These are phyloP conservation scores for Furcasterigmium sp. DNA, from an alignment of 2,329 filamentous ascomycete species.

Conservation along the genomic window DNA sequence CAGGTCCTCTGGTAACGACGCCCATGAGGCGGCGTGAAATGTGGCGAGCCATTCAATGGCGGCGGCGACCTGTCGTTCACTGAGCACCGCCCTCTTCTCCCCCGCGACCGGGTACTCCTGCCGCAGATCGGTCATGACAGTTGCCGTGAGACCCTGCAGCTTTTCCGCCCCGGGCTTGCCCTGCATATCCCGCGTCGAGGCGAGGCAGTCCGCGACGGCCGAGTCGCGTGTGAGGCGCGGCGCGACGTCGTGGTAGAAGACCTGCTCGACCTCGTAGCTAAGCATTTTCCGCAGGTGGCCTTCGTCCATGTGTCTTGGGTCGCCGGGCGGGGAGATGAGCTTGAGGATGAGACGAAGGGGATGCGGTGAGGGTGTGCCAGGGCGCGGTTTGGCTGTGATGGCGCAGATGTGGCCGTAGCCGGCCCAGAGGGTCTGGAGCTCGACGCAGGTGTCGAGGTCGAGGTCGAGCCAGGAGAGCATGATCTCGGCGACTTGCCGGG, in stretches of 20 bases:
- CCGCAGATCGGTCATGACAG: slow-evolving; percentile 52
- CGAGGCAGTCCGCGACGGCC: slow-evolving; percentile 45
- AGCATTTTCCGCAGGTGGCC: slow-evolving; percentile 61
- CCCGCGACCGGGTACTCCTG: slow-evolving; percentile 49
- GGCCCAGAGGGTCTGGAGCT: slow-evolving; percentile 43
- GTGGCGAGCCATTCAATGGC: slow-evolving; percentile 57
- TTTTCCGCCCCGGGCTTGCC: slow-evolving; percentile 21
- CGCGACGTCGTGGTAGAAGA: slow-evolving; percentile 56
- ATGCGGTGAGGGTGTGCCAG: slow-evolving; percentile 18
- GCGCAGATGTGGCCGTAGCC: slow-evolving; percentile 53
- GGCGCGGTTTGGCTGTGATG: slow-evolving; percentile 33
- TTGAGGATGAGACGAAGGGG: slow-evolving; percentile 46
- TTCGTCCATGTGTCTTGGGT: slow-evolving; percentile 36
- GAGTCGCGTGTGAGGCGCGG: slow-evolving; percentile 35
- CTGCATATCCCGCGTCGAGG: slow-evolving; percentile 29
- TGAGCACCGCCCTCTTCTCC: slow-evolving; percentile 45
- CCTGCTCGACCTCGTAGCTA: slow-evolving; percentile 63
- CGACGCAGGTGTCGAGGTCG: slow-evolving; percentile 29
- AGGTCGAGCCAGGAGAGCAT: slow-evolving; percentile 34
- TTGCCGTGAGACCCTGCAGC: slow-evolving; percentile 40
- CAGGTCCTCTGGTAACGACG: slow-evolving; percentile 19
- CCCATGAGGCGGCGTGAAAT: slow-evolving; percentile 55
- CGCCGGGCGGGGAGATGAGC: slow-evolving; percentile 48
- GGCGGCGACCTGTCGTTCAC: slow-evolving; percentile 39
- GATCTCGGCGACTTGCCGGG: slow-evolving; percentile 28